Evolutionary conservation across 805 yeast species (phyloP).

Genomic region (Kluyveromyces nonfermentans): DNA sequence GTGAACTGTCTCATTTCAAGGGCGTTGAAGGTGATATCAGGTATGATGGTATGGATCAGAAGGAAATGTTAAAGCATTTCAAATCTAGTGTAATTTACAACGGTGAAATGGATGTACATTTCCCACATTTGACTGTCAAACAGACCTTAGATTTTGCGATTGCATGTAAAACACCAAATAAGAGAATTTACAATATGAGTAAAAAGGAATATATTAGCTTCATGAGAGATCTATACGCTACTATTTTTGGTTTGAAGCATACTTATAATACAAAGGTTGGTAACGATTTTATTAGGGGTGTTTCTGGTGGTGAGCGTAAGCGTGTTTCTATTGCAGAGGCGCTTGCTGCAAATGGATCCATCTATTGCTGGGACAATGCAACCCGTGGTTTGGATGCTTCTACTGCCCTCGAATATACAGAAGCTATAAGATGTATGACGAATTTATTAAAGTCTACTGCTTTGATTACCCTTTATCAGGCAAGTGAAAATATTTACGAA

Average conservation of each 20-base stretch:
- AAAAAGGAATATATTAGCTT: conserved; percentile 40
- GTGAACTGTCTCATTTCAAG: conserved; percentile 38
- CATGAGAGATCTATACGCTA: conserved; percentile 30
- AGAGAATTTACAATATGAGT: conserved; percentile 39
- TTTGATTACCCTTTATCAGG: conserved; percentile 52
- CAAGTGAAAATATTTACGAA: conserved; percentile 47
- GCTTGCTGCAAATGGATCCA: conserved; percentile 44
- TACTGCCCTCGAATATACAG: conserved; percentile 59
- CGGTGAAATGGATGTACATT: conserved; percentile 61
- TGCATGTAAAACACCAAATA: conserved; percentile 55
- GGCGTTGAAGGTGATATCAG: conserved; percentile 45
- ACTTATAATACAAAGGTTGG: conserved; percentile 48
- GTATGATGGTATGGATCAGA: conserved; percentile 53
- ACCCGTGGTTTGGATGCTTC: conserved; percentile 74
- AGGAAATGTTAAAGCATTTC: conserved; percentile 49
- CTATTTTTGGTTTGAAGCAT: conserved; percentile 45
- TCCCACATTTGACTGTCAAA: conserved; percentile 67
- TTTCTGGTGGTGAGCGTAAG: conserved; percentile 70
- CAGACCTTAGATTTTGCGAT: conserved; percentile 66
- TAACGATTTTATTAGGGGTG: conserved; percentile 50
- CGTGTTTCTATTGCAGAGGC: conserved; percentile 70
- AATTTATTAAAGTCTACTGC: conserved; percentile 41
- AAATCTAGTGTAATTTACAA: conserved; percentile 49
- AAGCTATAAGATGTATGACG: conserved; percentile 49
- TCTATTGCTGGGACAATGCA: conserved; percentile 63